Base-by-base conservation (phyloP, 2,329 filamentous ascomycete species). In the Sordariomycetes sp. region DNA sequence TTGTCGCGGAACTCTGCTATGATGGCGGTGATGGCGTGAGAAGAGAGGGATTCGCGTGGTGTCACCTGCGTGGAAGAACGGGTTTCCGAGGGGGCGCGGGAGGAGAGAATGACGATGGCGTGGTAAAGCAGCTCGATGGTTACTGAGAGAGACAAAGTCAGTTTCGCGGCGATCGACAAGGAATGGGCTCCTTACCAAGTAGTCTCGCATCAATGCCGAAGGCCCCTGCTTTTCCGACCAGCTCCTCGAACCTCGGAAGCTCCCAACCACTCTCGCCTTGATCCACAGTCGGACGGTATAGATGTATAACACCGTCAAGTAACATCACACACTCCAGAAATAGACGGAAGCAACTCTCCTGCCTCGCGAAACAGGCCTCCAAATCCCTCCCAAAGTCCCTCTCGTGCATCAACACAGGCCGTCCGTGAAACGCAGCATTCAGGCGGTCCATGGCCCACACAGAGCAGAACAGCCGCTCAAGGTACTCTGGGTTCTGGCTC, bases 321-420 rank as follows among this genome's bases (percentile, higher is more conserved):
- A 58, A 18, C 22, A 18, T 16, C 16, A 59, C 32, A n/a, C n/a
- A 54, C 28, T 55, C 52, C 32, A 59, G 28, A 8, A 59, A 52
- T 18, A 59, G 52, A 10, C 53, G 52, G 11, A 59, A 59, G 12
- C 53, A 14, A 20, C 20, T 6, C 14, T 59, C 57, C 34, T 59
- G 57, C 46, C 48, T 16, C 8, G 18, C 32, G 16, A 55, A 51
- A n/a, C 57, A 59, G 6, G n/a, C 52, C 12, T 37, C 24, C 22
- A 59, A 12, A 28, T 59, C 53, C 16, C 57, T 53, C 4, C 52
- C 53, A 51, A 55, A 51, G 32, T 59, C 57, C 34, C 57, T 37
- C 25, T 59, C 57, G 22, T 59, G 57, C 40, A 59, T 59, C 52
- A 59, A 22, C 14, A 59, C 32, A 2, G 57, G 57, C 43, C 57